phyloP scores from a whole-genome alignment of 352 stramenopile genomes.

The Phytophthora sp. region DNA sequence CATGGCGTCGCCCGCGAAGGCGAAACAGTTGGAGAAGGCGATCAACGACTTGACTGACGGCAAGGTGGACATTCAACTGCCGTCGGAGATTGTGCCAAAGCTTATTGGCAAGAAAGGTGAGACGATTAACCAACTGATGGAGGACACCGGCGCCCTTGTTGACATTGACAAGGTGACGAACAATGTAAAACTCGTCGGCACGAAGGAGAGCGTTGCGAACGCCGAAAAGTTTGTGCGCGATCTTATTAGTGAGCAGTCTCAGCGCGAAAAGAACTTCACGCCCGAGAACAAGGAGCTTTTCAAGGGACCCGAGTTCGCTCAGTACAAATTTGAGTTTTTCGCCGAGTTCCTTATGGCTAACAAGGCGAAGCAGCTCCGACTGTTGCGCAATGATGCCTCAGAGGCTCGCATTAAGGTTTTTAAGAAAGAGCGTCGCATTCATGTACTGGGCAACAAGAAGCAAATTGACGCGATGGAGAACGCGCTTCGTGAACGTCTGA shows the following conservation, averaged over 20 bases:
- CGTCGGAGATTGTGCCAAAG: slow-evolving; percentile 80
- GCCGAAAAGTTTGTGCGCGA: slow-evolving; percentile 67
- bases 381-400: slow-evolving; percentile 57
- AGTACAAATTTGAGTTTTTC: slow-evolving; percentile 77
- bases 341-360: slow-evolving; percentile 82
- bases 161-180: slow-evolving; percentile 86
- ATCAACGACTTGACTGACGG: slow-evolving; percentile 60
- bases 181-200: slow-evolving; percentile 65
- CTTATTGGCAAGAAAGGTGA: slow-evolving; percentile 88
- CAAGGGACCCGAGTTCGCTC: slow-evolving; percentile 41
- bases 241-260: slow-evolving; percentile 68
- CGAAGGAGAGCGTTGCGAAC: slow-evolving; percentile 56
- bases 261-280: slow-evolving; percentile 61
- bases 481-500: slow-evolving; percentile 61
- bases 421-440: slow-evolving; percentile 67
- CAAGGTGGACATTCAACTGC: slow-evolving; percentile 66
- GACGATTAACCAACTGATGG: slow-evolving; percentile 86
- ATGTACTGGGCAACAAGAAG: slow-evolving; percentile 71
- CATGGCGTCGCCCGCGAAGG: slow-evolving; percentile 54
- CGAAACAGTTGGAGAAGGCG: slow-evolving; percentile 54
- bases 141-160: slow-evolving; percentile 72
- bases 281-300: slow-evolving; percentile 55
- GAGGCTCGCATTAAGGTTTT: slow-evolving; percentile 76
- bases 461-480: slow-evolving; percentile 68
- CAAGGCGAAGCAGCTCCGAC: slow-evolving; percentile 73